phyloP scores from a whole-genome alignment of 176 grass and related monocot genomes.

The Elaeis guineensis region DNA sequence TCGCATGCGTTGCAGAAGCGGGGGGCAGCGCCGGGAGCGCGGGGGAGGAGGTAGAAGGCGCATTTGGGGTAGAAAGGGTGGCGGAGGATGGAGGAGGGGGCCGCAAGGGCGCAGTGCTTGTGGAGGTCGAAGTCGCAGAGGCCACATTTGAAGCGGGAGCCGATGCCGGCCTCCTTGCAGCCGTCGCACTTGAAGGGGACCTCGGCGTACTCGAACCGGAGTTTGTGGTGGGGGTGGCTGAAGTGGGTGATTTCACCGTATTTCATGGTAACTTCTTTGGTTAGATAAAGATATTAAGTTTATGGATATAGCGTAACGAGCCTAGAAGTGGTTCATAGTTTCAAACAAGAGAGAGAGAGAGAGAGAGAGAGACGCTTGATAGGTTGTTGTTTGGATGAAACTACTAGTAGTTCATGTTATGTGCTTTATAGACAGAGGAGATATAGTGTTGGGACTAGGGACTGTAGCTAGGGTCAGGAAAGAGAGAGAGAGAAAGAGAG shows the following conservation, averaged over 20 bases:
- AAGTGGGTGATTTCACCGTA: conserved; percentile 79
- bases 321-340: too few species aligned
- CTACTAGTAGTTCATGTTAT: too few species aligned
- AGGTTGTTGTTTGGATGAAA: too few species aligned
- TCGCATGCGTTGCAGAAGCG: conserved; percentile 96
- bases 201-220: conserved; percentile 63
- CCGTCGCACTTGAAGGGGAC: conserved; percentile 88
- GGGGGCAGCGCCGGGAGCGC: conserved; percentile 16
- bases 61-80: conserved; percentile 87
- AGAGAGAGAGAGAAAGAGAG: too few species aligned
- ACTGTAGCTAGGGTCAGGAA: too few species aligned
- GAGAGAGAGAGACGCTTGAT: too few species aligned
- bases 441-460: too few species aligned
- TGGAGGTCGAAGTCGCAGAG: conserved; percentile 89
- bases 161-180: conserved; percentile 78
- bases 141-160: conserved; percentile 60
- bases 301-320: too few species aligned
- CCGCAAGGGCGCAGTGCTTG: conserved; percentile 64
- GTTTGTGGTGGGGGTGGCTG: conserved; percentile 90
- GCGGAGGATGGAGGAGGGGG: conserved; percentile 39
- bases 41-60: conserved; percentile 66
- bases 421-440: too few species aligned
- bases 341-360: too few species aligned
- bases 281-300: too few species aligned
- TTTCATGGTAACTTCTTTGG: conserved; percentile 31